Percentiles rank a stretch among this genome's conserved stretches.
phyloP scores from a whole-genome alignment of 2,329 filamentous ascomycete species.

The Verticillium isaacii region DNA sequence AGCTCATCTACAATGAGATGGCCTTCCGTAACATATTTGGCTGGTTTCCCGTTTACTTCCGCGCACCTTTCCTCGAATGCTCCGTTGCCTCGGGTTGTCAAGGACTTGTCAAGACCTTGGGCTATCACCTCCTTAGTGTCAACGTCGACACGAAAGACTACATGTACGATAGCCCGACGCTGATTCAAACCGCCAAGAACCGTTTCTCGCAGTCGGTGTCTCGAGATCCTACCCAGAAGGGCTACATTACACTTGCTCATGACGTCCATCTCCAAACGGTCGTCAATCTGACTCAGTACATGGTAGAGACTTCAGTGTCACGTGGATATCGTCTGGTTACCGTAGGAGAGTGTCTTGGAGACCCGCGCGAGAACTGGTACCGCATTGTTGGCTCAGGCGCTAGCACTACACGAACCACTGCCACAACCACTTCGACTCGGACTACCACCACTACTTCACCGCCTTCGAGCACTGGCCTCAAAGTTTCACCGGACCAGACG shows the following conservation, averaged over 20 bases:
- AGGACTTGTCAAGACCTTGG: slow-evolving; percentile 26
- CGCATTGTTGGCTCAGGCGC: slow-evolving; percentile 21
- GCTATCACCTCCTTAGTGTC: slow-evolving; percentile 53
- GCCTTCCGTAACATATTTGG: slow-evolving; percentile 33
- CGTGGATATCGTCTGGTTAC: slow-evolving; percentile 45
- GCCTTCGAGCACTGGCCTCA: slow-evolving; percentile 9
- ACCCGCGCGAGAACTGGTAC: slow-evolving; percentile 49
- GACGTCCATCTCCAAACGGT: slow-evolving; percentile 33
- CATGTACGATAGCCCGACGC: slow-evolving; percentile 40
- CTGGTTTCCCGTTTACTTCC: slow-evolving; percentile 37
- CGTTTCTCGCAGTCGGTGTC: slow-evolving; percentile 33
- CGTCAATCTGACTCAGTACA: slow-evolving; percentile 27
- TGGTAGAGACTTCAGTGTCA: slow-evolving; percentile 33
- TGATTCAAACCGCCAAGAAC: slow-evolving; percentile 37
- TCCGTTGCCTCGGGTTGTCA: slow-evolving; percentile 9
- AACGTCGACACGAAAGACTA: slow-evolving; percentile 62
- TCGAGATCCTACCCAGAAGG: slow-evolving; percentile 15
- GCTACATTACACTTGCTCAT: slow-evolving; percentile 40
- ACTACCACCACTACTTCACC: slow-evolving; percentile 6
- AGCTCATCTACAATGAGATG: slow-evolving; percentile 25
- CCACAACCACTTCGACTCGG: slow-evolving; percentile 8
- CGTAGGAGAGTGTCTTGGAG: slow-evolving; percentile 53
- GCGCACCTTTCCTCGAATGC: slow-evolving; percentile 31
- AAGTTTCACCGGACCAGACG: slow-evolving; percentile 26
- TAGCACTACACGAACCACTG: slow-evolving; percentile 7